Evolutionary conservation across 768 basidiomycete species (phyloP), one percentile per base, ranked within the genome.

Genomic region (Cubamyces sp.): DNA sequence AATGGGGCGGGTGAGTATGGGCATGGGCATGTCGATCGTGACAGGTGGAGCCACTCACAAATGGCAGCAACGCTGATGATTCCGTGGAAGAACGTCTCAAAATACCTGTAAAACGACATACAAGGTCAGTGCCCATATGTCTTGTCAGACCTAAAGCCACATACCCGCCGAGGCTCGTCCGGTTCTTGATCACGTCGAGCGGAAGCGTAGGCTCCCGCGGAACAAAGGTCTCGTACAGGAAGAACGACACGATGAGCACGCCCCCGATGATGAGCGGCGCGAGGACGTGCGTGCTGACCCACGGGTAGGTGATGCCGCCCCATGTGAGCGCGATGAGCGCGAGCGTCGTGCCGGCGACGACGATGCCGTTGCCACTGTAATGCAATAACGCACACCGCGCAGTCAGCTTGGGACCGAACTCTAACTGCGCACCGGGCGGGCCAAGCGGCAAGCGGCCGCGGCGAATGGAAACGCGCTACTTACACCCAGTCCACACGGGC

Each of bases 301-400:
- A 79, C 0, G 74, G 53, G 65, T 73, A 78, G 2, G 64, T 61
- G 34, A 75, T 68, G 8, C 79, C 79, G 39, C 74, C 78, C 76
- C 71, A 74, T 57, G 73, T 68, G 39, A 74, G 61, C 16, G 63
- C 68, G 47, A 74, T 59, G n/a, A 65, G 41, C 28, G 62, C 37
- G 7, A 69, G 47, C 1, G 57, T 63, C 12, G 69, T 64, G 23
- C 65, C 61, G 4, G 64, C 54, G 16, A 71, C 68, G 19, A 74
- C 57, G 11, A 74, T 43, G 1, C 54, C n/a, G 48, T 69, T 49
- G 25, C 48, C 48, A 18, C 48, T 49, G 26, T 14, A 47, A 34
- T 6, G 34, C 34, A 34, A 14, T 14, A 47, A 34, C 1, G 34
- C 34, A 34, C 28, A 11, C 34, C 34, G 6, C 34, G 9, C 34